Base-by-base conservation (phyloP, 805 yeast species). In the Gaillardinia entomophila region DNA sequence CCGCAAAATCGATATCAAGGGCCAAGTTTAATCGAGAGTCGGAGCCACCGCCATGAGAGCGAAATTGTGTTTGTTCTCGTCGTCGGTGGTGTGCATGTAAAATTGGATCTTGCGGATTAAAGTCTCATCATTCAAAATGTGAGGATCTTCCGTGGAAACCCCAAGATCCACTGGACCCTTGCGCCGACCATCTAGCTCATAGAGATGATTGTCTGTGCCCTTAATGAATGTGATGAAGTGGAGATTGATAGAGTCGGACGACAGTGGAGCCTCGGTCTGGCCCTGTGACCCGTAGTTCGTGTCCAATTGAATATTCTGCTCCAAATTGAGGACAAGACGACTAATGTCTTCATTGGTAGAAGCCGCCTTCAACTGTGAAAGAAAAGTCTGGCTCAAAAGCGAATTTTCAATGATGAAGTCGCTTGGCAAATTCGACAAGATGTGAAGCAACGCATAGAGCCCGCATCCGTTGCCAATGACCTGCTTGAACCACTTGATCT, bases 381-480 rank as follows among this genome's bases (percentile, higher is more conserved):
- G 61, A 14, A 60, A 44, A 16, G 43, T 38, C 16, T 44, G 41
- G 26, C 50, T 43, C 16, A 62, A 32, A 3, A 55, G 30, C 60
- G 57, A 62, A 32, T 67, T 62, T 6, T 58, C 46, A 12, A 73
- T 57, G 6, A 73, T 55, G 20, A 73, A 53, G 16, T 70, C 74
- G 3, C 47, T 36, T 1, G 78, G 73, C 29, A 75, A 44, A 42
- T 75, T 75, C 20, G 66, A 43, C 24, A 74, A 47, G 1, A 62
- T 41, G 47, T 90, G 97, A 15, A 90, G 60, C 28, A 92, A 55
- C 0, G 96, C 97, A 57, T 83, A 86, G 20, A 94, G 71, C 4
- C 98, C 98, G 62, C 98, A 90, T 0, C 95, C 94, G 53, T 90
- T 90, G 40, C 74, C 75, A 12, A 92, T 75, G 1, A 88, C 78